Base-by-base conservation (phyloP, 73 alveolate species). In the Symbiodinium natans region DNA sequence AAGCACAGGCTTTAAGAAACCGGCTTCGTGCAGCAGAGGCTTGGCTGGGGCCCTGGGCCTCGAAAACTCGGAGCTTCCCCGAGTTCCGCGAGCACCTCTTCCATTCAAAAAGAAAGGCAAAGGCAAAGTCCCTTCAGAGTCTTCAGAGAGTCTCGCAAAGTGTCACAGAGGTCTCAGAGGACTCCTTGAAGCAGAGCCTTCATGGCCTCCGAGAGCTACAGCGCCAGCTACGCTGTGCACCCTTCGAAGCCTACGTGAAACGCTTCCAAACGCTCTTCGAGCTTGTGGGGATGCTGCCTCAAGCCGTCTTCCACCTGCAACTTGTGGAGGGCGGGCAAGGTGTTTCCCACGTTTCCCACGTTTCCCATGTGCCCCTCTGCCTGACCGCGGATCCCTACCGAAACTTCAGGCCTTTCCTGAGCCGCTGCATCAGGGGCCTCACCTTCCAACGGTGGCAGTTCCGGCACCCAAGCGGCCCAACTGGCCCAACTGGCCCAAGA, bases 11-110 rank as follows among this genome's bases (percentile, higher is more conserved):
- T 31, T 38, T 71, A 41, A 31, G 98, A 41, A 92, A 92, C 90
- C 98, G 98, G n/a, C 54, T 92, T 42, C 98, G 98, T 5, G 98
- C 98, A 4, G 90, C 98, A 2, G 74, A 38, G 10, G 98, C 98
- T 10, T 92, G 98, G 98, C 41, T 92, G 88, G 98, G 98, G 36
- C 98, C 98, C 29, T 92, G 98, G 98, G 82, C 74, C 27, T 52
- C 42, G 59, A 92, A 92, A 63, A 90, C 73, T 41, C 71, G 71
- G 73, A 63, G 68, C 80, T 88, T 88, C 43, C 75, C 29, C 13
- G 82, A 25, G 82, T n/a, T n/a, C 27, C 36, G 15, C 38, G 25
- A 0, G 82, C 82, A 10, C 21, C 23, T 48, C 17, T 48, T 48
- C 63, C 23, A 10, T 48, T 48, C 63, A 48, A 48, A 48, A 8